These are phyloP conservation scores for Penicillium sp. DNA, from an alignment of 2,329 filamentous ascomycete species.

Conservation along the genomic window DNA sequence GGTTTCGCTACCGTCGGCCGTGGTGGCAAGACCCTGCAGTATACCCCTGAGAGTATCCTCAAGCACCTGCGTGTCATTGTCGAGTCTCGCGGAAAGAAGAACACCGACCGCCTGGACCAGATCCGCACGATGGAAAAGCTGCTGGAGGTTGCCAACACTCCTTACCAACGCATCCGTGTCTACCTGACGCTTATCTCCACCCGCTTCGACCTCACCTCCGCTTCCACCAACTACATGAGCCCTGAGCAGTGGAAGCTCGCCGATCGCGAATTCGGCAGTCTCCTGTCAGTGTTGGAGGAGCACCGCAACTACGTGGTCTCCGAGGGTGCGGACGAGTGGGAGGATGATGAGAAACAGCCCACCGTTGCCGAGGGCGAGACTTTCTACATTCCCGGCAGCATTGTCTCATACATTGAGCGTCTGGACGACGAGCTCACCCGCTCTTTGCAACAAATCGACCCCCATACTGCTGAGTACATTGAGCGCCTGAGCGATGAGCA, in stretches of 20 bases:
- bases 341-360: constrained; percentile 94
- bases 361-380: constrained; percentile 66
- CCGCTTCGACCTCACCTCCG: constrained; percentile 85
- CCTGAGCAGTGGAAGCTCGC: constrained; percentile 96
- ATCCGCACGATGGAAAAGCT: constrained; percentile 98
- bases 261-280: constrained; percentile 73
- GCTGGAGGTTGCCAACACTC: constrained; percentile 76
- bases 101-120: constrained; percentile 90
- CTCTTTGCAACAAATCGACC: constrained; percentile 95
- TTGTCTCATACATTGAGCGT: constrained; percentile 90
- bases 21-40: constrained; percentile 81
- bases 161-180: constrained; percentile 91
- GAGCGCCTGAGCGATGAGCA: constrained; percentile 90
- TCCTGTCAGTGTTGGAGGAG: constrained; percentile 73
- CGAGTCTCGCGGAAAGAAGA: constrained; percentile 97
- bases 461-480: constrained; percentile 97
- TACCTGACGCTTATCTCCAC: constrained; percentile 88
- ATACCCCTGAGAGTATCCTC: constrained; percentile 95
- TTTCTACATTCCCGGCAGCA: constrained; percentile 87
- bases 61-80: constrained; percentile 92
- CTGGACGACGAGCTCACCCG: constrained; percentile 95
- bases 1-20: constrained; percentile 86
- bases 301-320: constrained; percentile 78
- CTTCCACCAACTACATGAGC: constrained; percentile 70
- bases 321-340: constrained; percentile 95